These are phyloP conservation scores for Dillenia turbinata DNA, from an alignment of 164 flowering plant genomes.

Conservation along the genomic window DNA sequence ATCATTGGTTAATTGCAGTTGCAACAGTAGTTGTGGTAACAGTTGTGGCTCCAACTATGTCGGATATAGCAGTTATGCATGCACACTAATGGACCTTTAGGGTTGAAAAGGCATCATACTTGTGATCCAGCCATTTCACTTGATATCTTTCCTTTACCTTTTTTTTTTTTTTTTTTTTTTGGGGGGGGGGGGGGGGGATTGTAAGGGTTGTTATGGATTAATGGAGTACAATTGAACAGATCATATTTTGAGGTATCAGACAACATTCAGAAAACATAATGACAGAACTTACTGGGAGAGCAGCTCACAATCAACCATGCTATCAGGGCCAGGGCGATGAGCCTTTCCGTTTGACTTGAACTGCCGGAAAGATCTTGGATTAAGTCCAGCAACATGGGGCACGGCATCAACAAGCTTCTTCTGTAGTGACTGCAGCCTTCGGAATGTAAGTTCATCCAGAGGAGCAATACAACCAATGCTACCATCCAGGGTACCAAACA, in stretches of 20 bases:
- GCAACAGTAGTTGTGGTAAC: too few species aligned
- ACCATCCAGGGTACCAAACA: slow-evolving; percentile 93
- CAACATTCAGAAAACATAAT: not conserved
- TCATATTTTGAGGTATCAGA: not conserved
- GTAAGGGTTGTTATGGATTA: too few species aligned
- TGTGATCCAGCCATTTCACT: too few species aligned
- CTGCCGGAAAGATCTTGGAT: slow-evolving; percentile 83
- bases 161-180: too few species aligned
- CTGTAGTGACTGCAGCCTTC: slow-evolving; percentile 88
- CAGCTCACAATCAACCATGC: slow-evolving; percentile 93
- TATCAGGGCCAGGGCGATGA: slow-evolving; percentile 96
- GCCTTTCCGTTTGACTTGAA: slow-evolving; percentile 85
- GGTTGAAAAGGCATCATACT: too few species aligned
- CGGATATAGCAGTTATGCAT: too few species aligned
- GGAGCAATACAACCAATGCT: slow-evolving; percentile 96
- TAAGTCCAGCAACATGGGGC: slow-evolving; percentile 87
- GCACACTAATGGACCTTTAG: too few species aligned
- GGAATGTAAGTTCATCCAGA: slow-evolving; percentile 90
- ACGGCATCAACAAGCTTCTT: slow-evolving; percentile 82
- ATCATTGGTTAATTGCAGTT: too few species aligned
- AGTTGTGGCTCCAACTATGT: too few species aligned
- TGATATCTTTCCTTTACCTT: too few species aligned
- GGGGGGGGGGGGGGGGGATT: too few species aligned
- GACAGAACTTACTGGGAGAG: slow-evolving; percentile 76
- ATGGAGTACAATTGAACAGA: too few species aligned